Percentiles rank a stretch among this genome's conserved stretches.
Conservation (phyloP, 202 grass and related monocot species). For the Digitaria exilis region DNA sequence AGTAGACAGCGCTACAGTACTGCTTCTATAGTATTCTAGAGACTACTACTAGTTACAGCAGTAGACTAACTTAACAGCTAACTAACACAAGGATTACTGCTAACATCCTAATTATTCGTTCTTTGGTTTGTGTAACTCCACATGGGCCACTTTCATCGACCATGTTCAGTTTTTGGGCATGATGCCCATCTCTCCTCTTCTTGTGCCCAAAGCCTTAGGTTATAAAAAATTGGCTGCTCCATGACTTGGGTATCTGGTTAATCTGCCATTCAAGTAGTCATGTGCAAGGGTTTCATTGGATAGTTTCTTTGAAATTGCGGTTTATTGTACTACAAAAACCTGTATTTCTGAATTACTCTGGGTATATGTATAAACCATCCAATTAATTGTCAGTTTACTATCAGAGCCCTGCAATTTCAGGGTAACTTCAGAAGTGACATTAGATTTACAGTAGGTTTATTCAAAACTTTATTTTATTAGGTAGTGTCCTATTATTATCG, state of each 20-base stretch:
- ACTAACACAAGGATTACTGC: too few relatives aligned
- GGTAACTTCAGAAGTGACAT: not conserved
- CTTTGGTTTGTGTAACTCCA: not conserved
- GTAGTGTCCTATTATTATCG: not conserved
- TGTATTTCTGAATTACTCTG: too few relatives aligned
- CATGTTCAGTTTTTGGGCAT: not conserved
- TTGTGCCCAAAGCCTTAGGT: not conserved
- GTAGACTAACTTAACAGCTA: too few relatives aligned
- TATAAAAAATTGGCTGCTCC: conserved; percentile 5
- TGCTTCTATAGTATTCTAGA: too few relatives aligned
- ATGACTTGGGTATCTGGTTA: not conserved
- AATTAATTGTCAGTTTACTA: not conserved
- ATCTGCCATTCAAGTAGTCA: conserved; percentile 5
- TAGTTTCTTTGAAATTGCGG: not conserved
- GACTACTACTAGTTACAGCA: too few relatives aligned
- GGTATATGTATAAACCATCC: conserved; percentile 8
- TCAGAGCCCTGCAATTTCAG: conserved; percentile 3
- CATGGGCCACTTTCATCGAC: not conserved
- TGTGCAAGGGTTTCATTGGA: not conserved
- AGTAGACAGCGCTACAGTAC: too few relatives aligned
- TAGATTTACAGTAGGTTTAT: not conserved
- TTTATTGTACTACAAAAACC: not conserved
- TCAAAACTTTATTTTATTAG: not conserved
- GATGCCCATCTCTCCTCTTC: not conserved
- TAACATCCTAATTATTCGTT: not conserved